Base-by-base conservation (phyloP, 805 yeast genomes). In the Teunomyces lycoperdinae region DNA sequence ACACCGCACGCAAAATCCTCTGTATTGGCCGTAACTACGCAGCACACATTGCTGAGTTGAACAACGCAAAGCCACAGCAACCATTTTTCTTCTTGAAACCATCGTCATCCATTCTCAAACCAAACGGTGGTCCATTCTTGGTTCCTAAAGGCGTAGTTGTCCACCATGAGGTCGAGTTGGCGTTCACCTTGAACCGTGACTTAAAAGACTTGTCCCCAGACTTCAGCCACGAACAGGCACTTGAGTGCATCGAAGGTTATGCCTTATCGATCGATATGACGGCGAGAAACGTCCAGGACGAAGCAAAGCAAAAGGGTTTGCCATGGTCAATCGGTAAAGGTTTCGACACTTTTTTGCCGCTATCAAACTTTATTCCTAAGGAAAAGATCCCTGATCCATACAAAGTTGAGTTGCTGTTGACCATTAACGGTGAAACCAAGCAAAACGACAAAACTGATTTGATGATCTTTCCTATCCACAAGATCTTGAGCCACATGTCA, bases 251-350 rank as follows among this genome's bases (percentile, higher is more conserved):
- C 55, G 86, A 79, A 4, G 97, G 97, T 1, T 89, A 91, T 60
- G 87, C 95, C 1, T 73, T 94, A 52, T 91, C 97, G 0, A 79
- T 94, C 42, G 99, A 94, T 64, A 76, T 94, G 78, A 94, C 99
- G 6, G 98, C 96, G 0, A 80, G 99, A 65, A 89, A 91, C 60
- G 95, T 94, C 28, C 99, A 94, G 69, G 91, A 87, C 60, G 96
- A 84, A 59, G 97, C 97, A 32, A 94, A 94, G 69, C 79, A 78
- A 69, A 89, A 89, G 66, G 98, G 98, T 1, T 75, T 92, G 45
- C 99, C 99, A 4, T 94, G 99, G 99, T 70, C 92, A 4, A 89
- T 90, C 54, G 96, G 94, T 31, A 94, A 94, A 64, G 99, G 99
- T 0, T 92, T 90, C 65, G 99, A 94, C 62, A 92, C 99, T 0